Conservation (phyloP, 176 grass and related monocot genomes). For the Eragrostis nindensis region DNA sequence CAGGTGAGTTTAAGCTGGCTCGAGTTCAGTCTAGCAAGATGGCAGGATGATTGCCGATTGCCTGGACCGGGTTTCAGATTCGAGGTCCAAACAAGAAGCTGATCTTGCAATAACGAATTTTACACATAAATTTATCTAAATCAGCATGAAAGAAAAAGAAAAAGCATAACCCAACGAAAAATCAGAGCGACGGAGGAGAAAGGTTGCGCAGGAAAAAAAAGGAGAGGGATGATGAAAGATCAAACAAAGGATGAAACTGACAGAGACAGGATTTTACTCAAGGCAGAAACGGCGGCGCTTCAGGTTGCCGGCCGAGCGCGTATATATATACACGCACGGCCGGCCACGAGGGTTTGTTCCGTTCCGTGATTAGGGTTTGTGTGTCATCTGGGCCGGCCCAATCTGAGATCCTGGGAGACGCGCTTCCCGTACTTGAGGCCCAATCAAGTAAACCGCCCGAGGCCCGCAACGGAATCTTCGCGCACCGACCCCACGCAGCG, state of each 20-base stretch:
- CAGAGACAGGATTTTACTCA: too few species aligned
- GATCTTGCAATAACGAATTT: conserved; percentile 47
- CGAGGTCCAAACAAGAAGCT: conserved; percentile 70
- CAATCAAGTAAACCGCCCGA: background rate
- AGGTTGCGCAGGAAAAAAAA: background rate
- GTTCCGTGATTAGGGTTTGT: conserved; percentile 37
- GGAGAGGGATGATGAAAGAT: background rate
- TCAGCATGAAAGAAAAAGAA: background rate
- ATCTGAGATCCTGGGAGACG: background rate
- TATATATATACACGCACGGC: background rate
- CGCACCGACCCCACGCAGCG: too few species aligned
- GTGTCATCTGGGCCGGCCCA: background rate
- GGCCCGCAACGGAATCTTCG: background rate
- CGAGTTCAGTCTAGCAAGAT: conserved; percentile 59
- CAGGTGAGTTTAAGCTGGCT: conserved; percentile 68
- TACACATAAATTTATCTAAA: background rate
- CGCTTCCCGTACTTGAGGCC: background rate
- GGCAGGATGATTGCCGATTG: conserved; percentile 49
- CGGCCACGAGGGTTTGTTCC: background rate
- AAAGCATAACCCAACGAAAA: background rate
- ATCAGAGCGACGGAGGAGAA: background rate
- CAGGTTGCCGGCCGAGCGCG: background rate
- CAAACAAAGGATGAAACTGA: background rate
- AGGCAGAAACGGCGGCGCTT: background rate
- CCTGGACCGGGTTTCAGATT: conserved; percentile 16